Base-by-base conservation (phyloP, 2,329 filamentous ascomycete species). In the Fusarium illudens region DNA sequence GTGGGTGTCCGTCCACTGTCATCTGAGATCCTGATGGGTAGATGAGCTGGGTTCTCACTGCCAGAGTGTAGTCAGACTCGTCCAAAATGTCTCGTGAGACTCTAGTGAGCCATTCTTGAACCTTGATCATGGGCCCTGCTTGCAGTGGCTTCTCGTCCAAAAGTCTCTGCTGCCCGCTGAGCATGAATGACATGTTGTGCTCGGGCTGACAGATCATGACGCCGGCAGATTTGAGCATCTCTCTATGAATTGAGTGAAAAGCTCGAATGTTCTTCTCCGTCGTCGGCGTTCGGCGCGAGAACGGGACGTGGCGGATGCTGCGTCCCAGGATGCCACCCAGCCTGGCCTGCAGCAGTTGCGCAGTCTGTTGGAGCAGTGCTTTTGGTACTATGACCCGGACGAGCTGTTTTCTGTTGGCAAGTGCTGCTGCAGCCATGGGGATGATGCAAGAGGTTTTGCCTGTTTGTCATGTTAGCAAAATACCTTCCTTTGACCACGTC, bases 161-260 rank as follows among this genome's bases (percentile, higher is more conserved):
- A 0, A 90, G 75, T 1, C 83, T 81, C 68, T 91, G 87, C 1
- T 87, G 71, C 0, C 87, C 87, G 61, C 87, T 88, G 2, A 92
- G 79, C 69, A 85, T 86, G 74, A 90, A 90, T 0, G 89, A 92
- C 6, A 92, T 77, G 1, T 89, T 79, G 62, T 92, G 87, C 56
- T 91, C 89, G 0, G 89, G 90, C 1, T 89, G 81, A 0, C 84
- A 81, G 0, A 92, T 75, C 20, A 92, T 81, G 0, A 92, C 75
- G 0, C 89, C 89, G 0, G 78, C 78, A 0, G 70, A 71, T 1
- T 75, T 70, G 19, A 79, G 75, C 17, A 85, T 79, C 0, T 84
- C 75, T 1, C 74, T 67, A 70, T 83, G 78, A 4, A 81, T 70
- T 13, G 60, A 79, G 4, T 73, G 60, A 25, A 65, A 73, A 0